Conservation (phyloP, 768 basidiomycete genomes). For the Russula foetens region DNA sequence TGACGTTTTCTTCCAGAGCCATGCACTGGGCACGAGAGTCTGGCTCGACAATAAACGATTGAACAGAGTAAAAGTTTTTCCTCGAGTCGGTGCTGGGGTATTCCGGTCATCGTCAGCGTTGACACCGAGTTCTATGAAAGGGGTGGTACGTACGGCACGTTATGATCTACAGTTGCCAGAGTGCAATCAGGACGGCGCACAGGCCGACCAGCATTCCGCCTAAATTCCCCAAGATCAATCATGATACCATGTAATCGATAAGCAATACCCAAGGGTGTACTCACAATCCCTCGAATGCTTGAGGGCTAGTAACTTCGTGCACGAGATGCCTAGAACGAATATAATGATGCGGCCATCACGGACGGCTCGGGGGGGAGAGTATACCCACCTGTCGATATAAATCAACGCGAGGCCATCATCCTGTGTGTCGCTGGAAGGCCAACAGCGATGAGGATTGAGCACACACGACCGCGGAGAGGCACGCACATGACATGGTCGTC, state of each 20-base stretch:
- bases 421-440: slow-evolving; percentile 46
- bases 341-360: slow-evolving; percentile 8
- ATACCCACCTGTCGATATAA: slow-evolving; percentile 49
- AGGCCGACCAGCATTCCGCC: slow-evolving; percentile 41
- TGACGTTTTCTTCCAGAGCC: slow-evolving; percentile 57
- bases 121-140: slow-evolving; percentile 1
- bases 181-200: slow-evolving; percentile 62
- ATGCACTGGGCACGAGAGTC: slow-evolving; percentile 51
- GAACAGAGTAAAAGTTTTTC: slow-evolving; percentile 42
- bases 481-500: slow-evolving; percentile 91
- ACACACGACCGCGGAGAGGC: background rate
- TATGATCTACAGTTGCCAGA: slow-evolving; percentile 54
- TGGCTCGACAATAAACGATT: slow-evolving; percentile 46
- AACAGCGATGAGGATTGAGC: background rate
- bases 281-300: slow-evolving; percentile 52
- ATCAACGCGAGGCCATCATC: slow-evolving; percentile 73
- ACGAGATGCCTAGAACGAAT: slow-evolving; percentile 39
- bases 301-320: slow-evolving; percentile 58
- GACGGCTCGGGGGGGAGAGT: background rate
- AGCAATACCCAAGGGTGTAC: slow-evolving; percentile 8
- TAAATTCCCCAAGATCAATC: slow-evolving; percentile 13
- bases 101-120: background rate
- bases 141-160: slow-evolving; percentile 34
- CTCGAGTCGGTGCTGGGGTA: slow-evolving; percentile 38
- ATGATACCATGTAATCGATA: background rate